Conservation (phyloP, 441 rosid genomes). For the Aquilaria agallochum region DNA sequence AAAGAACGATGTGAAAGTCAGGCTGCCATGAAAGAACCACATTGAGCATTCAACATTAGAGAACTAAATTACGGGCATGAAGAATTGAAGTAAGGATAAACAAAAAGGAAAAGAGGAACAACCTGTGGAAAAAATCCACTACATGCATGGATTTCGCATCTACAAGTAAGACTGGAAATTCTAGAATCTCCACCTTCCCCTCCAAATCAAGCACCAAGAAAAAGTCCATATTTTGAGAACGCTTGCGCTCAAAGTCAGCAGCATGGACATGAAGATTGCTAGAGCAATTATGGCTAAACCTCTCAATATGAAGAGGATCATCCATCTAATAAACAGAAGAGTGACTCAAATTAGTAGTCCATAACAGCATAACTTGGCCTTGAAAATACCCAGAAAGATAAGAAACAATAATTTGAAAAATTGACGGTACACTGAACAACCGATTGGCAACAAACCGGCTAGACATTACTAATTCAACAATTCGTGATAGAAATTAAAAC, state of each 20-base stretch:
- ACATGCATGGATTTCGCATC: constrained; percentile 62
- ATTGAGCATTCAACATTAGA: not conserved
- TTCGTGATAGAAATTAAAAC: no score
- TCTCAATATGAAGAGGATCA: constrained; percentile 66
- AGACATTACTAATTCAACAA: no score
- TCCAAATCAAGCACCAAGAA: constrained; percentile 90
- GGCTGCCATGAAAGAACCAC: not conserved
- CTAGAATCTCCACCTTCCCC: constrained; percentile 91
- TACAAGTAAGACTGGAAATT: constrained; percentile 74
- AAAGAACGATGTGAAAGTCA: no score
- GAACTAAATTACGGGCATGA: not conserved
- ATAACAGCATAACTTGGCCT: no score
- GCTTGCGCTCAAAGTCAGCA: constrained; percentile 30
- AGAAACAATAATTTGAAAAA: not conserved
- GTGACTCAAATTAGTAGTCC: not conserved
- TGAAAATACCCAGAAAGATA: constrained; percentile 4
- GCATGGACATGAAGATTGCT: constrained; percentile 52
- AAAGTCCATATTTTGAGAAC: constrained; percentile 60
- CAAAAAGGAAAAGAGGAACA: constrained; percentile 15
- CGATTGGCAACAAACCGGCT: no score
- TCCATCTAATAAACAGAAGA: constrained; percentile 44
- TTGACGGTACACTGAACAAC: no score
- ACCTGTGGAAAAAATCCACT: constrained; percentile 92
- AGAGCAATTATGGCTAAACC: constrained; percentile 65
- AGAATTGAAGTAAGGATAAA: not conserved